Base-by-base conservation (phyloP, 352 stramenopile species). In the Phytophthora pistaciae region DNA sequence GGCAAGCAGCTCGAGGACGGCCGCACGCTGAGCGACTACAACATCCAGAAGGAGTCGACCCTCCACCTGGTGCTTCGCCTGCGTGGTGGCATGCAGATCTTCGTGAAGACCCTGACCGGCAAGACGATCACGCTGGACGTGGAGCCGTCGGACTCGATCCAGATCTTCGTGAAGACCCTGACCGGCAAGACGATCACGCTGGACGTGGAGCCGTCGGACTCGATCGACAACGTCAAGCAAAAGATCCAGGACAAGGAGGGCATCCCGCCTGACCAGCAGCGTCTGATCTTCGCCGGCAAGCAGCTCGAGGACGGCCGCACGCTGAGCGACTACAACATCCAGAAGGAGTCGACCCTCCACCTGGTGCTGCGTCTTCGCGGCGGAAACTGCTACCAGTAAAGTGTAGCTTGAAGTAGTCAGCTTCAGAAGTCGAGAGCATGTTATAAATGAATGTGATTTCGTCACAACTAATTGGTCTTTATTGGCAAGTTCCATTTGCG, bases 191-290 rank as follows among this genome's bases (percentile, higher is more conserved):
- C n/a, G n/a, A n/a, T n/a, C n/a, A n/a, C n/a, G n/a, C n/a, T n/a
- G n/a, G n/a, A 73, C 66, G 21, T 25, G 68, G 60, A 64, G n/a
- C n/a, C n/a, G n/a, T n/a, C n/a, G n/a, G n/a, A n/a, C n/a, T n/a
- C n/a, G n/a, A n/a, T n/a, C n/a, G 97, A 99, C 87, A 98, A 99
- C 86, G 98, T 99, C 68, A 99, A 99, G 95, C 91, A 97, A 70
- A 99, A 99, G 96, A 99, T 99, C 83, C 98, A 99, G 90, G 98
- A 99, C 88, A 99, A 99, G 95, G 98, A 99, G 87, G 98, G 87
- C 72, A 99, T 99, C 74, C 98, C 98, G 64, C 98, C 98, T 73
- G 98, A 99, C 96, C 98, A 99, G 88, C 98, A 99, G 90, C 95
- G 98, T 79, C 87, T 99, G 71, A 99, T 99, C 85, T 99, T 99